A percentile compares a stretch with the other conserved stretches of the same genome.
Conservation (phyloP, 495 filamentous ascomycete species). For the Pseudevernia furfuracea region DNA sequence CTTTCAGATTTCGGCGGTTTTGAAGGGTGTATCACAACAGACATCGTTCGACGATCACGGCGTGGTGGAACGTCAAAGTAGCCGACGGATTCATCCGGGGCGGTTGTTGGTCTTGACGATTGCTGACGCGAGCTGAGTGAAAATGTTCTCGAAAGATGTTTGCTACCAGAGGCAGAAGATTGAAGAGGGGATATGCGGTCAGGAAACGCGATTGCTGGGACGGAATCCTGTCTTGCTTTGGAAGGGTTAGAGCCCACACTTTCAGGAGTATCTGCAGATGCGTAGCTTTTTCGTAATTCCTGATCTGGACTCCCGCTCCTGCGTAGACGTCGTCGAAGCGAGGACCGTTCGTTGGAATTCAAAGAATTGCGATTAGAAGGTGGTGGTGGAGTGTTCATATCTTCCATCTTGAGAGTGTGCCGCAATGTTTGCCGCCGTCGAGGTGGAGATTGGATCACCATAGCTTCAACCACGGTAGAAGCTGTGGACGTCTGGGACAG, state of each 20-base stretch:
- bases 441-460: slow-evolving; percentile 57
- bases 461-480: slow-evolving; percentile 63
- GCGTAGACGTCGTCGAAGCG: slow-evolving; percentile 43
- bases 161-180: slow-evolving; percentile 38
- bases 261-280: slow-evolving; percentile 47
- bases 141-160: slow-evolving; percentile 33
- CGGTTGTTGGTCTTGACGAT: slow-evolving; percentile 30
- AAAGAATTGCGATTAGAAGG: slow-evolving; percentile 39
- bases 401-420: slow-evolving; percentile 61
- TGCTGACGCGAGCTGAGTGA: slow-evolving; percentile 29
- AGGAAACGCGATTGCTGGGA: slow-evolving; percentile 67
- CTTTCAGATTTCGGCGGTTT: slow-evolving; percentile 11
- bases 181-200: slow-evolving; percentile 58
- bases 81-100: slow-evolving; percentile 30
- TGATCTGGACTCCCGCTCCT: slow-evolving; percentile 40
- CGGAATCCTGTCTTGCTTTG: slow-evolving; percentile 50
- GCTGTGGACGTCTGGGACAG: slow-evolving; percentile 57
- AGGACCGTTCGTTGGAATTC: slow-evolving; percentile 34
- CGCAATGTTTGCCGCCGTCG: slow-evolving; percentile 52
- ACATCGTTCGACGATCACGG: slow-evolving; percentile 35
- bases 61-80: slow-evolving; percentile 32
- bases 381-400: slow-evolving; percentile 42
- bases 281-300: slow-evolving; percentile 48
- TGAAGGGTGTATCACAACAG: slow-evolving; percentile 33
- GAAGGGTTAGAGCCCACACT: slow-evolving; percentile 43